phyloP scores from a whole-genome alignment of 805 yeast genomes.

The Monosporozyma aquatica region DNA sequence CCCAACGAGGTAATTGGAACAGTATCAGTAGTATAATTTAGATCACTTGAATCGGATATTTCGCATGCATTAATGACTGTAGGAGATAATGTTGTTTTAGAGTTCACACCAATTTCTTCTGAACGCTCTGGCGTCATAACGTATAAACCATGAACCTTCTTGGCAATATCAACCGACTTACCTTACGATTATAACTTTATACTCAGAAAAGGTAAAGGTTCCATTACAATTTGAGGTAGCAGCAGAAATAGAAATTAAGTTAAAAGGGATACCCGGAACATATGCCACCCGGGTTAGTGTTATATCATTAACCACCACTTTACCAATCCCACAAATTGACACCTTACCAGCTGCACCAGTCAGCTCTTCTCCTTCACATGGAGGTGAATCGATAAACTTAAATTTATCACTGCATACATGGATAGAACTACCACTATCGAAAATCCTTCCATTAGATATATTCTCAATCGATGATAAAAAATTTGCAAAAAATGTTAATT shows the following conservation, averaged over 20 bases:
- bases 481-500: background rate
- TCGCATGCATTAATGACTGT: no score
- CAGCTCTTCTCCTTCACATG: background rate
- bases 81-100: background rate
- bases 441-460: background rate
- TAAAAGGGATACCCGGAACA: conserved; percentile 4
- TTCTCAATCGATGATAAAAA: background rate
- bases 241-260: conserved; percentile 3
- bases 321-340: conserved; percentile 4
- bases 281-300: conserved; percentile 2
- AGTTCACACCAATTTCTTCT: background rate
- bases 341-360: conserved; percentile 6
- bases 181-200: background rate
- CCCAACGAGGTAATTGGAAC: no score
- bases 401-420: conserved; percentile 3
- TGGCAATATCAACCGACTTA: no score
- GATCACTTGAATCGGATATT: no score
- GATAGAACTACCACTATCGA: conserved; percentile 7
- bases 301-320: background rate
- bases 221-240: background rate
- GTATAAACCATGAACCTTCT: background rate
- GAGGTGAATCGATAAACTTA: background rate
- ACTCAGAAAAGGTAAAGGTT: background rate
- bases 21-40: no score
- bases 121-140: background rate